A percentile compares a stretch with the other conserved stretches of the same genome.
These are phyloP conservation scores for Ceratocystis huliohia DNA, from an alignment of 2,329 filamentous ascomycete species.

Conservation along the genomic window DNA sequence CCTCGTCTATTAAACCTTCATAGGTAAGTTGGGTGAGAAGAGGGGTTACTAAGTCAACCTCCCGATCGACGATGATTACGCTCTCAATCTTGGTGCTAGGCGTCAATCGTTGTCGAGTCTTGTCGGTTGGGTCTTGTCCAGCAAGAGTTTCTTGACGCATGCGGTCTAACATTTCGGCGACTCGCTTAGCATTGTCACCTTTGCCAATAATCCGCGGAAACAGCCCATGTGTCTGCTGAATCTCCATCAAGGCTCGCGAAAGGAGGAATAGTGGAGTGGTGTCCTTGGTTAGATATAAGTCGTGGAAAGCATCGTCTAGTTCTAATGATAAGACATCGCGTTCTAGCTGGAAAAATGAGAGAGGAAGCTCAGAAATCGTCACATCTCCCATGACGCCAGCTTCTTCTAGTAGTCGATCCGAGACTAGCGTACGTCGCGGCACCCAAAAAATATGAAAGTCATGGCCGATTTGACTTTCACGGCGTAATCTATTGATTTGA, in stretches of 20 bases:
- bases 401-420: slow-evolving; percentile 83
- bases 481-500: slow-evolving; percentile 80
- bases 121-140: slow-evolving; percentile 57
- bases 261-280: slow-evolving; percentile 80
- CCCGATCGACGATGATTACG: slow-evolving; percentile 86
- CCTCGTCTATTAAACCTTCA: slow-evolving; percentile 87
- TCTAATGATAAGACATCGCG: slow-evolving; percentile 85
- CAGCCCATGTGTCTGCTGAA: slow-evolving; percentile 82
- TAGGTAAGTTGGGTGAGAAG: slow-evolving; percentile 93
- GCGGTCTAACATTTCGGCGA: slow-evolving; percentile 74
- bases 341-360: slow-evolving; percentile 86
- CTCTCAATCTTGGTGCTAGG: slow-evolving; percentile 83
- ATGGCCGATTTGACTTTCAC: slow-evolving; percentile 78
- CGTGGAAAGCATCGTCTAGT: slow-evolving; percentile 71
- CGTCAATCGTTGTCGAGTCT: slow-evolving; percentile 53
- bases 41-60: slow-evolving; percentile 84
- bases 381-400: slow-evolving; percentile 86
- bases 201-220: slow-evolving; percentile 93
- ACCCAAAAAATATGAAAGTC: slow-evolving; percentile 97
- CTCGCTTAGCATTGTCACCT: slow-evolving; percentile 79
- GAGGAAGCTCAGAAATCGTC: slow-evolving; percentile 71
- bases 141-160: slow-evolving; percentile 85
- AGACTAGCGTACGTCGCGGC: slow-evolving; percentile 79
- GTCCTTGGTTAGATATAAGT: slow-evolving; percentile 82
- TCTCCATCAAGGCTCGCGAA: slow-evolving; percentile 82